Base-by-base conservation (phyloP, 768 basidiomycete genomes). In the Saitozyma sp. region DNA sequence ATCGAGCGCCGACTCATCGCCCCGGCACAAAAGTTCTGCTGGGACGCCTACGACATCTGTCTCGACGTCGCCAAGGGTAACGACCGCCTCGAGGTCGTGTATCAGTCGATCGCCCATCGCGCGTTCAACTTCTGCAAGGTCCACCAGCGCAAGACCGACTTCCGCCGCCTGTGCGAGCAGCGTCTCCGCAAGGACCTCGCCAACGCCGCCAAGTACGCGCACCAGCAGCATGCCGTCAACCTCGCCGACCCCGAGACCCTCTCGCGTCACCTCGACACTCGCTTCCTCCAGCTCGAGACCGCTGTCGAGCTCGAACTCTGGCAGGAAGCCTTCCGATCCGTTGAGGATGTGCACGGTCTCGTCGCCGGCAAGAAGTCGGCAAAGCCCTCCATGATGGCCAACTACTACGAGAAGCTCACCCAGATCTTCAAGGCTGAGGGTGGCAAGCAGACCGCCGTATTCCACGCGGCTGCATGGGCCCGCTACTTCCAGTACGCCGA, bases 241-340 rank as follows among this genome's bases (percentile, higher is more conserved):
- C 87, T 98, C 45, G 88, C 91, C 61, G 95, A 98, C 77, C 85
- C 92, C 11, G 95, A 97, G 71, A 95, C 89, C 8, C 88, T 97
- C 54, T 90, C 95, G 74, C 91, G 91, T 70, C 91, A 96, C 80
- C 89, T 98, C 63, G 95, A 97, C 78, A 94, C 92, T 16, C 91
- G 94, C 59, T 98, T 99, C 78, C 90, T 91, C 37, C 94, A 98
- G 82, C 86, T 98, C 65, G 92, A 93, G 73, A 90, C 92, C 17
- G 93, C 93, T 1, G 93, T 98, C 69, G 93, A 98, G 79, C 88
- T 99, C 66, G 95, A 99, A 81, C 85, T 99, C 37, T 99, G 95
- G 95, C 94, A 97, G 75, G 95, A 97, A 75, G 95, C 92, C 9
- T 99, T 97, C 85, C 89, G 95, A 63, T 92, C 92, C 48, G 92